These are phyloP conservation scores for Brachypodium distachyon DNA, from an alignment of 202 grass and related monocot species.

Conservation along the genomic window DNA sequence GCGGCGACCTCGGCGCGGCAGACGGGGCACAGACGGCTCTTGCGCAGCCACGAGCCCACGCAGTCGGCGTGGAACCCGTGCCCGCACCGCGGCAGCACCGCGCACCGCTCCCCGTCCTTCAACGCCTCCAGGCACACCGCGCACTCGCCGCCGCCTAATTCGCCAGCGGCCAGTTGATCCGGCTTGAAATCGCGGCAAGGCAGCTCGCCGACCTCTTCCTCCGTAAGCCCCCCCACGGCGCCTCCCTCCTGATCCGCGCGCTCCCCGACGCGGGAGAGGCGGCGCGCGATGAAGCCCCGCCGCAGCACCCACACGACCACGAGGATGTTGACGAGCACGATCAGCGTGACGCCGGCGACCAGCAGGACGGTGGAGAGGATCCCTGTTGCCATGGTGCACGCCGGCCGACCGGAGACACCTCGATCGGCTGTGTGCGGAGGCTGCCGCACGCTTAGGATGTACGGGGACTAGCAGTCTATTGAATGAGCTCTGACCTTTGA, in stretches of 20 bases:
- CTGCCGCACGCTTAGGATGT: too few species aligned
- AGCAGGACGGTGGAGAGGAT: slow-evolving; percentile 1
- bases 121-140: slow-evolving; percentile 45
- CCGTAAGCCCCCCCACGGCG: slow-evolving; percentile 14
- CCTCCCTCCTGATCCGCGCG: not conserved
- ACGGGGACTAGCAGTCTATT: too few species aligned
- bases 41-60: slow-evolving; percentile 45
- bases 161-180: too few species aligned
- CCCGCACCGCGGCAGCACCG: slow-evolving; percentile 33
- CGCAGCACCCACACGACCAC: not conserved
- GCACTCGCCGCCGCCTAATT: slow-evolving; percentile 11
- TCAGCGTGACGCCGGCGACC: not conserved
- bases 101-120: slow-evolving; percentile 23
- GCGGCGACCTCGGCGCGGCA: slow-evolving; percentile 31
- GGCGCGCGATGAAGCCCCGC: not conserved
- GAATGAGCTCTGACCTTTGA: too few species aligned
- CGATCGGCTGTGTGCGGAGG: too few species aligned
- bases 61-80: slow-evolving; percentile 47
- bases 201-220: slow-evolving; percentile 23
- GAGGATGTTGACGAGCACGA: slow-evolving; percentile 2
- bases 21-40: slow-evolving; percentile 35
- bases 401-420: not conserved
- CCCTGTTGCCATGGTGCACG: too few species aligned
- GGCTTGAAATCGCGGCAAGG: slow-evolving; percentile 37
- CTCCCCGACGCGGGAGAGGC: not conserved